These are phyloP conservation scores for Hymenoscyphus linearis DNA, from an alignment of 2,329 filamentous ascomycete genomes.

Conservation along the genomic window DNA sequence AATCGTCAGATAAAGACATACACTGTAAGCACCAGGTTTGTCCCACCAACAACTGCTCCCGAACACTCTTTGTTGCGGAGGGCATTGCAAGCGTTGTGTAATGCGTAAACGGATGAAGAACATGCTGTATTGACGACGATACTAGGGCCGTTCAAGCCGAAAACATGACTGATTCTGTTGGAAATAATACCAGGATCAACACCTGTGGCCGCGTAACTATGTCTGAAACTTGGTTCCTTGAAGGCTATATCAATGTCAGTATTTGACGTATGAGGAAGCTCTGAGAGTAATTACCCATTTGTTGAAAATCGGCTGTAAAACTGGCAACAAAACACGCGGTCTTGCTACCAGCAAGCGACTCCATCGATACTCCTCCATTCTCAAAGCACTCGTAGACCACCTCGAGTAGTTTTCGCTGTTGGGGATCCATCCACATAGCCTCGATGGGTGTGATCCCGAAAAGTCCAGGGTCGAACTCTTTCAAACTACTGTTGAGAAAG, in stretches of 20 bases:
- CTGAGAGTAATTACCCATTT: slow-evolving; percentile 1
- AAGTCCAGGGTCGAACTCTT: slow-evolving; percentile 18
- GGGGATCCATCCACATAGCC: slow-evolving; percentile 24
- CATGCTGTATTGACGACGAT: slow-evolving; percentile 37
- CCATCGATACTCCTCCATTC: slow-evolving; percentile 19
- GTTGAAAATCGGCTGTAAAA: slow-evolving; percentile 15
- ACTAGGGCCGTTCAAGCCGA: slow-evolving; percentile 26
- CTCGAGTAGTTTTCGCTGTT: slow-evolving; percentile 26
- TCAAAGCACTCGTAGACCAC: slow-evolving; percentile 28
- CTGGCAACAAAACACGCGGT: slow-evolving; percentile 19
- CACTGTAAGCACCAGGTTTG: slow-evolving; percentile 15
- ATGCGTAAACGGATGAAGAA: neutral
- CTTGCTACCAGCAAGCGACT: slow-evolving; percentile 19
- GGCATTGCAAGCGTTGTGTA: slow-evolving; percentile 44
- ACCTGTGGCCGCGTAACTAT: slow-evolving; percentile 28
- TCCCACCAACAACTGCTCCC: slow-evolving; percentile 18
- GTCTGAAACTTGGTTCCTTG: slow-evolving; percentile 14
- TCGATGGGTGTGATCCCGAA: slow-evolving; percentile 20
- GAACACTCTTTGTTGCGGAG: slow-evolving; percentile 40
- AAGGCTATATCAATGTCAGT: neutral
- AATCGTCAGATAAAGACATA: no score
- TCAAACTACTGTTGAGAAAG: slow-evolving; percentile 3
- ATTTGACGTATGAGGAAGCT: no score
- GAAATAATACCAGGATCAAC: slow-evolving; percentile 5
- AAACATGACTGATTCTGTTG: slow-evolving; percentile 32